Evolutionary conservation across 2,329 filamentous ascomycete genomes (phyloP).

Genomic region (Ambrosiella beaveri): DNA sequence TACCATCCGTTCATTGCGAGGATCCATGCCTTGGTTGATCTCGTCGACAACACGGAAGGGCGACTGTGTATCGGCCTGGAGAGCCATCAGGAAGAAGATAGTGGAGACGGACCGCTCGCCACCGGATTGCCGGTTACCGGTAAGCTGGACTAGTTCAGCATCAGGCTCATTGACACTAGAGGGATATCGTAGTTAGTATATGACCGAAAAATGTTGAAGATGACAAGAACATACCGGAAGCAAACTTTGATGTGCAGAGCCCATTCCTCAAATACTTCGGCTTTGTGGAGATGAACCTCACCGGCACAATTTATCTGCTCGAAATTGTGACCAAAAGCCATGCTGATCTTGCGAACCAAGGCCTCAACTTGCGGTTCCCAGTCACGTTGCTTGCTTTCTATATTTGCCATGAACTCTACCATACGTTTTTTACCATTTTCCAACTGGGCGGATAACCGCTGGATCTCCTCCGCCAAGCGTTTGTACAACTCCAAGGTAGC

Average conservation of each 20-base stretch:
- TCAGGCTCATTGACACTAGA: constrained; percentile 13
- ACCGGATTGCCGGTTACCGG: constrained; percentile 86
- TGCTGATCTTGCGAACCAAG: constrained; percentile 65
- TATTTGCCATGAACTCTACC: constrained; percentile 36
- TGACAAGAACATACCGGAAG: constrained; percentile 49
- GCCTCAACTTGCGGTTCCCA: constrained; percentile 78
- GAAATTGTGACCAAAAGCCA: constrained; percentile 86
- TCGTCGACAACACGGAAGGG: constrained; percentile 98
- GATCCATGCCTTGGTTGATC: constrained; percentile 99
- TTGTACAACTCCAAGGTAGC: constrained; percentile 64
- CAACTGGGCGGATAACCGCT: constrained; percentile 40
- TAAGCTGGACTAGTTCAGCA: constrained; percentile 29
- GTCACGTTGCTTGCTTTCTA: constrained; percentile 45
- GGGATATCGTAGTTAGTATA: background rate
- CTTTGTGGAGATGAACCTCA: constrained; percentile 75
- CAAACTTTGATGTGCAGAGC: constrained; percentile 86
- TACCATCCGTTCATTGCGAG: constrained; percentile 93
- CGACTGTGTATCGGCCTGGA: constrained; percentile 81
- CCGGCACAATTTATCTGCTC: constrained; percentile 86
- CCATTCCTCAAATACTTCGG: constrained; percentile 88
- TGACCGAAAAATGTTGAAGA: constrained; percentile 10
- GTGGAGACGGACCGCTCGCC: constrained; percentile 93
- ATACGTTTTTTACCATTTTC: constrained; percentile 37
- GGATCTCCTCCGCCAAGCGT: constrained; percentile 51
- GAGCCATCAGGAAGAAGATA: constrained; percentile 96